Evolutionary conservation across 2,329 filamentous ascomycete genomes (phyloP).

Genomic region (Microcyclosporella mali): DNA sequence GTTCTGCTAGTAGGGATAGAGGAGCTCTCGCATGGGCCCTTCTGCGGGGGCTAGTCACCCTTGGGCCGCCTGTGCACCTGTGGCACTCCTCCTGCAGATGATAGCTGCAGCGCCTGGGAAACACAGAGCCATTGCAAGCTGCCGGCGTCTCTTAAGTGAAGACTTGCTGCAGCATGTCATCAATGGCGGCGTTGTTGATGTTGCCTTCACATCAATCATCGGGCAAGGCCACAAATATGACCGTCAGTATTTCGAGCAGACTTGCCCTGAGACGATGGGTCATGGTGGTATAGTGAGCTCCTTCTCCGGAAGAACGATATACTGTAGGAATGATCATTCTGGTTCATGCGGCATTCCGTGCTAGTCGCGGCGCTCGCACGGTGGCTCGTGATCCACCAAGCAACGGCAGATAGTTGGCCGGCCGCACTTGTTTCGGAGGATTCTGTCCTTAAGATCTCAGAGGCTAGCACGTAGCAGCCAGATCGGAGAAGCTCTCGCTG

Average conservation of each 20-base stretch:
- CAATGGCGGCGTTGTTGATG: conserved; percentile 3
- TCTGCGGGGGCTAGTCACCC: conserved; percentile 27
- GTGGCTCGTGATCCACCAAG: conserved; percentile 9
- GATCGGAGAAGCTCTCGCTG: conserved; percentile 11
- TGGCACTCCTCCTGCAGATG: conserved; percentile 22
- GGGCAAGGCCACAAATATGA: conserved; percentile 6
- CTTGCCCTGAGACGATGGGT: no score
- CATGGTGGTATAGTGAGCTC: not conserved
- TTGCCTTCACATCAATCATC: conserved; percentile 6
- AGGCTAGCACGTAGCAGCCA: no score
- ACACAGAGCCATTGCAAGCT: conserved; percentile 9
- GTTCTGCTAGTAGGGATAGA: conserved; percentile 22
- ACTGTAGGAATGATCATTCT: conserved; percentile 1
- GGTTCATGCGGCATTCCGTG: conserved; percentile 10
- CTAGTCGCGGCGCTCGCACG: conserved; percentile 14
- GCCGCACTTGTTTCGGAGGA: conserved; percentile 12
- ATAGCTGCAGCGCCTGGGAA: conserved; percentile 17
- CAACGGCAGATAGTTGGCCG: conserved; percentile 6
- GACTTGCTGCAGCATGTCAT: conserved; percentile 8
- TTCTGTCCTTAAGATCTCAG: conserved; percentile 13
- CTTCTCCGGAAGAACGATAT: not conserved
- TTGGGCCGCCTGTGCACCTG: conserved; percentile 24
- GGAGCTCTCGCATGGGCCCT: conserved; percentile 21
- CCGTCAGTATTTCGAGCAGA: no score
- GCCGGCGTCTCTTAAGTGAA: conserved; percentile 12